These are phyloP conservation scores for Botrytis galanthina DNA, from an alignment of 2,329 filamentous ascomycete genomes.

Conservation along the genomic window DNA sequence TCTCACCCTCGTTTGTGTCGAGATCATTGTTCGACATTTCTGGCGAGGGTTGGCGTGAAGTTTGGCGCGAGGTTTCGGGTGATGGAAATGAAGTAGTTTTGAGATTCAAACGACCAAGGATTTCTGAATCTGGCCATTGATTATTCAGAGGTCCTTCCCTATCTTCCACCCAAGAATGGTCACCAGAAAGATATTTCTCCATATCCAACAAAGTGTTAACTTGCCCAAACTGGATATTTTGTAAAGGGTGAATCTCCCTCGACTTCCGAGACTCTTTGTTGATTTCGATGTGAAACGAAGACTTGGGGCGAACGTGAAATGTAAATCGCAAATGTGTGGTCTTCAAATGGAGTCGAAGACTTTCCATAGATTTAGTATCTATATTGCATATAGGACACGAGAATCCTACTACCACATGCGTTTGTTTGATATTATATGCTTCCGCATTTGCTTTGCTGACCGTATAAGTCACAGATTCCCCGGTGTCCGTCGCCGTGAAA, in stretches of 20 bases:
- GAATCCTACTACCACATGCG: slow-evolving; percentile 28
- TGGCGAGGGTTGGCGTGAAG: slow-evolving; percentile 33
- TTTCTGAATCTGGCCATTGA: slow-evolving; percentile 22
- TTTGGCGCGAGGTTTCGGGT: slow-evolving; percentile 28
- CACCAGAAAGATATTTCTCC: slow-evolving; percentile 45
- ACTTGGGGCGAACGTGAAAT: slow-evolving; percentile 40
- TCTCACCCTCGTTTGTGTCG: slow-evolving; percentile 20
- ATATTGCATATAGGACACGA: slow-evolving; percentile 33
- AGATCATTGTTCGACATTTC: slow-evolving; percentile 30
- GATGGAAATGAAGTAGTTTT: slow-evolving; percentile 33
- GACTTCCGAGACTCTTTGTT: slow-evolving; percentile 27
- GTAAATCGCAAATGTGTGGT: slow-evolving; percentile 32
- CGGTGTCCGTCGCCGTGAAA: slow-evolving; percentile 28
- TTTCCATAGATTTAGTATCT: slow-evolving; percentile 24
- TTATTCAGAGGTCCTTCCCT: slow-evolving; percentile 45
- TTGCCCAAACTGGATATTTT: slow-evolving; percentile 45
- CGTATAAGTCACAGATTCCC: slow-evolving; percentile 29
- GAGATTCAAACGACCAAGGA: slow-evolving; percentile 22
- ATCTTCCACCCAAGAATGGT: slow-evolving; percentile 47
- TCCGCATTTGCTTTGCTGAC: slow-evolving; percentile 30
- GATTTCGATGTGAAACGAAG: slow-evolving; percentile 43
- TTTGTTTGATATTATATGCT: slow-evolving; percentile 27
- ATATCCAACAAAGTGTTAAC: slow-evolving; percentile 47
- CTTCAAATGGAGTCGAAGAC: slow-evolving; percentile 32
- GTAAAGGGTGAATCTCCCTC: slow-evolving; percentile 38